Base-by-base conservation (phyloP, 768 basidiomycete genomes). In the Porphyrellus cyaneotinctus region DNA sequence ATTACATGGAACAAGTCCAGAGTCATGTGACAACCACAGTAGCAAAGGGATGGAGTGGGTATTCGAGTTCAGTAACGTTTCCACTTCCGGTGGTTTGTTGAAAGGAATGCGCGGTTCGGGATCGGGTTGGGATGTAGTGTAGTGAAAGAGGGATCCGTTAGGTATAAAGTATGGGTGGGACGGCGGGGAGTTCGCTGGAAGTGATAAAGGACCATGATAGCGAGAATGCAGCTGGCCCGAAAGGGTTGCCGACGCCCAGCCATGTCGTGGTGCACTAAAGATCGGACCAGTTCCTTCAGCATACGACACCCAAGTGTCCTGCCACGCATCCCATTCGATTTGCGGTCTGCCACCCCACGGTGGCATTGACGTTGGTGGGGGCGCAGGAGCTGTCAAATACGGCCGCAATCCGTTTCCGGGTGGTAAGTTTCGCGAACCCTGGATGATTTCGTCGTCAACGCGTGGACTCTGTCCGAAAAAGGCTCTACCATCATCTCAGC, bases 51-150 rank as follows among this genome's bases (percentile, higher is more conserved):
- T 64, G 31, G 60, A 63, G 9, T 63, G 63, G 5, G 70, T 47
- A 31, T 74, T 76, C 6, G 75, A 70, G 32, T 78, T 70, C n/a
- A 75, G 48, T 3, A 82, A 57, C 0, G 69, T 70, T 44, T 71
- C 64, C 6, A 80, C 58, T 54, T 81, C 81, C 6, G 65, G 60
- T 2, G 80, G 79, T 46, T 75, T 65, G 23, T 47, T 45, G 20
- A 48, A 48, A 35, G 71, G 71, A 52, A 64, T 56, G 15, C 26
- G 45, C 44, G 43, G 22, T 32, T 32, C 46, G 6, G 13, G 17
- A 8, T 12, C 11, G 7, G 36, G 36, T 31, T 22, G 49, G 15
- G 26, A 18, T 36, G 33, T 42, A 24, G 30, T 20, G 12, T 28
- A 22, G 2, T 23, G 11, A 18, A 20, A 18, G 31, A 10, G n/a